Evolutionary conservation across 108 stramenopile genomes (phyloP), one percentile per base, ranked within the genome.

Genomic region (Aurantiochytrium sp.): DNA sequence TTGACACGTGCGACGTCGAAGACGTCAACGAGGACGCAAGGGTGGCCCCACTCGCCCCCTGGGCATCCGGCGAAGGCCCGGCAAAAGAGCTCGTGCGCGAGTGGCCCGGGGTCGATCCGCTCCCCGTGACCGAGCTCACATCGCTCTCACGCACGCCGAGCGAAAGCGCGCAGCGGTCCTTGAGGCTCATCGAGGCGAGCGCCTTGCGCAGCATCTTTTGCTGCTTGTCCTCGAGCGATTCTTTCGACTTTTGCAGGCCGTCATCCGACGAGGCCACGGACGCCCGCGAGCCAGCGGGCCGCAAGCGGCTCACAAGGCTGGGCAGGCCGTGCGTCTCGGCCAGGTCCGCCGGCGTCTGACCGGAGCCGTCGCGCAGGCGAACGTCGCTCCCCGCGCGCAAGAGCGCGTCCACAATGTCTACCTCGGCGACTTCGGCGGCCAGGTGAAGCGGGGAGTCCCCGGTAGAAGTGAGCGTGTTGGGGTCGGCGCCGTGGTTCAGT

Each of bases 161-260:
- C 1, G 73, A 81, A 42, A 81, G 73, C 17, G 73, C 73, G 45
- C 73, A 81, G 30, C 73, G 73, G 73, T 81, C 73, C 24, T 81
- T 81, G 24, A 81, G 45, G 45, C 73, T 81, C 73, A 81, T 81
- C 45, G 73, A 81, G n/a, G 73, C 73, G 12, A 81, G 73, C 39
- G 73, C 73, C 45, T 81, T 81, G 6, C 73, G 73, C 15, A 81
- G 45, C 73, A 81, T 81, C 30, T 81, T 81, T 27, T 81, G 39
- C 73, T 81, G 73, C 45, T 81, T 81, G 45, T 81, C 73, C 30
- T 81, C 73, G 27, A 41, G 45, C 12, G 42, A 48, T 24, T 81
- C 73, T 30, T 81, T 81, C 27, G 73, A 1, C 15, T 81, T 81
- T n/a, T 65, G 59, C 32, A 6, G 22, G 2, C 59, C 59, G 34